Evolutionary conservation across 2,329 filamentous ascomycete species (phyloP).

Genomic region (Nannizziopsis barbatae): DNA sequence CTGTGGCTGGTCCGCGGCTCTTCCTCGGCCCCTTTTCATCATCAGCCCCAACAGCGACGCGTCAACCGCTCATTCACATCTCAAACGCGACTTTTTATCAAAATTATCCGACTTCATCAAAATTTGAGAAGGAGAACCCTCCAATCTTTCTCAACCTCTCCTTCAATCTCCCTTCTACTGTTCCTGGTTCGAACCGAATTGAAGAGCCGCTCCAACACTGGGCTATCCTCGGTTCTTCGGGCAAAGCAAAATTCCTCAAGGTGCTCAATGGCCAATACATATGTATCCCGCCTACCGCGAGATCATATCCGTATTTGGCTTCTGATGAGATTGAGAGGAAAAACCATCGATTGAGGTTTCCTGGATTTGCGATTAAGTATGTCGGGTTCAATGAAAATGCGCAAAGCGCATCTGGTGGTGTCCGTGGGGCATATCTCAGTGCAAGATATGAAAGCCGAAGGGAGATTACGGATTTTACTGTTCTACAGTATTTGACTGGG

Average conservation of each 20-base stretch:
- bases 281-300: conserved; percentile 60
- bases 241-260: conserved; percentile 73
- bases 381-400: conserved; percentile 79
- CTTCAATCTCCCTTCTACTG: conserved; percentile 50
- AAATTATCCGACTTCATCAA: conserved; percentile 49
- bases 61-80: conserved; percentile 56
- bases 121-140: conserved; percentile 47
- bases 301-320: conserved; percentile 68
- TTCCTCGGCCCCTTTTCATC: conserved; percentile 11
- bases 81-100: conserved; percentile 73
- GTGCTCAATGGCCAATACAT: conserved; percentile 65
- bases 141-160: conserved; percentile 61
- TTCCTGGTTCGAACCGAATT: neutral
- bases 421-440: conserved; percentile 67
- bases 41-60: conserved; percentile 15
- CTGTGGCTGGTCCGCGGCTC: conserved; percentile 3
- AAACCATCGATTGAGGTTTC: conserved; percentile 44
- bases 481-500: conserved; percentile 68
- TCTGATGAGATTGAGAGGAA: conserved; percentile 46
- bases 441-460: conserved; percentile 80
- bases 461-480: conserved; percentile 77
- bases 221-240: conserved; percentile 70
- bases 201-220: conserved; percentile 49
- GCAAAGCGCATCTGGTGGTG: conserved; percentile 36
- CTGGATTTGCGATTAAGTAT: conserved; percentile 65